Evolutionary conservation across 352 stramenopile genomes (phyloP).

Genomic region (Phytophthora meadii): DNA sequence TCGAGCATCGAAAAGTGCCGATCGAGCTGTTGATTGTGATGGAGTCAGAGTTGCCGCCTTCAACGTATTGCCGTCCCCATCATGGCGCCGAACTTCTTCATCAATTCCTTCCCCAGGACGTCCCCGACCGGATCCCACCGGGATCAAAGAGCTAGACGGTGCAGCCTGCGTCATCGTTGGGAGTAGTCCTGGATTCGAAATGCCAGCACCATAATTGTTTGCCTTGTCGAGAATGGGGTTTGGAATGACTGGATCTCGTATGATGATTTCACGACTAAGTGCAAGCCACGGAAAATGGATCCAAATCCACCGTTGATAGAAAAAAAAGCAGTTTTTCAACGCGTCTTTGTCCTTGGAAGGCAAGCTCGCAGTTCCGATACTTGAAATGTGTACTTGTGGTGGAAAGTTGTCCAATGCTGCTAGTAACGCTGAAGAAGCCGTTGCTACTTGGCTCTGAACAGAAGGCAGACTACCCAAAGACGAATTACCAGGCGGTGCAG

Average conservation of each 20-base stretch:
- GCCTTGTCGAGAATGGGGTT: conserved; percentile 44
- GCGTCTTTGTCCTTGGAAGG: conserved; percentile 52
- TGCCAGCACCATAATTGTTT: conserved; percentile 7
- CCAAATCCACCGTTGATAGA: conserved; percentile 94
- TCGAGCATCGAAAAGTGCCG: conserved; percentile 54
- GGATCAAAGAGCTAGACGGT: conserved; percentile 21
- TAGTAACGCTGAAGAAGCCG: conserved; percentile 36
- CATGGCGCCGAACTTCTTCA: conserved; percentile 30
- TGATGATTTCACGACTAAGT: conserved; percentile 71
- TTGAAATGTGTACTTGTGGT: conserved; percentile 23
- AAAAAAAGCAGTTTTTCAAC: conserved; percentile 81
- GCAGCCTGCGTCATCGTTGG: conserved; percentile 5
- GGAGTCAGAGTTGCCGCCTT: conserved; percentile 1
- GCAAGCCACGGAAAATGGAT: conserved; percentile 94
- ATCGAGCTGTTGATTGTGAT: conserved; percentile 20
- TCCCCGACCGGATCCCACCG: conserved; percentile 16
- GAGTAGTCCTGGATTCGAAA: background rate
- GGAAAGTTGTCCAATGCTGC: conserved; percentile 41
- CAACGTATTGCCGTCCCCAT: conserved; percentile 3
- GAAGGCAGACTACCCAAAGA: conserved; percentile 9
- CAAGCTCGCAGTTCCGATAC: conserved; percentile 5
- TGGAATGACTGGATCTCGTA: conserved; percentile 53
- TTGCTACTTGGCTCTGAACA: conserved; percentile 24
- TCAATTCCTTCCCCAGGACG: conserved; percentile 20
- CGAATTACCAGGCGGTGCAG: conserved; percentile 18